Evolutionary conservation across 1,139 yeast species (phyloP), one percentile per base, ranked within the genome.

Genomic region (Suhomyces chickasaworum): DNA sequence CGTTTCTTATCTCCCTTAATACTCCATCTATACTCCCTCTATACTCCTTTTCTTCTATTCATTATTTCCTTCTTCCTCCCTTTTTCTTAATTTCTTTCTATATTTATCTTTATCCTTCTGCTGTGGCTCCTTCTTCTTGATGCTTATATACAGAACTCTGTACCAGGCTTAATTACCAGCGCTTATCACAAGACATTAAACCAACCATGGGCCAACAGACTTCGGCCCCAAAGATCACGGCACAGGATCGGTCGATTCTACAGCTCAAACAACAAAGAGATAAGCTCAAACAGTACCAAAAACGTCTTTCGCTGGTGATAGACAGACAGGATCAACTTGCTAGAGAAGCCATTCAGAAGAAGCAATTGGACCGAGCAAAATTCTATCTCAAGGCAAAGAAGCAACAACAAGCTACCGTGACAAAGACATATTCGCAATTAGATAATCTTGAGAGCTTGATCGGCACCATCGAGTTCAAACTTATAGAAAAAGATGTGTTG

Each of bases 261-360:
- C 95, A 90, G 60, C 75, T 93, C 59, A 93, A 93, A 61, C 75
- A 86, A 37, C 97, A 95, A 57, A 75, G 97, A 49, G 99, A 93
- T 64, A 86, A 86, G 56, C 73, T 93, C 38, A 81, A 80, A 52
- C 87, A 85, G 61, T 87, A 89, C 54, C 91, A 88, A 54, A 77
- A 75, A 46, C 79, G 81, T 51, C 77, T 90, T 37, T 71, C 71
- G 36, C 64, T 66, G 1, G 78, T 88, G 7, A 73, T 87, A 13
- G 74, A 72, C 21, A 71, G 82, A 32, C 93, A 86, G 61, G 68
- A 71, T 2, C 72, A 70, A 37, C 66, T 86, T 12, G 93, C 93
- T 10, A 73, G 70, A 50, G 73, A 76, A 53, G 82, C 86, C 16
- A 59, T 87, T 8, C 59, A 58, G n/a, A 65, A 74, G 23, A 82